phyloP scores from a whole-genome alignment of 176 grass and related monocot species.

The Otatea glauca region DNA sequence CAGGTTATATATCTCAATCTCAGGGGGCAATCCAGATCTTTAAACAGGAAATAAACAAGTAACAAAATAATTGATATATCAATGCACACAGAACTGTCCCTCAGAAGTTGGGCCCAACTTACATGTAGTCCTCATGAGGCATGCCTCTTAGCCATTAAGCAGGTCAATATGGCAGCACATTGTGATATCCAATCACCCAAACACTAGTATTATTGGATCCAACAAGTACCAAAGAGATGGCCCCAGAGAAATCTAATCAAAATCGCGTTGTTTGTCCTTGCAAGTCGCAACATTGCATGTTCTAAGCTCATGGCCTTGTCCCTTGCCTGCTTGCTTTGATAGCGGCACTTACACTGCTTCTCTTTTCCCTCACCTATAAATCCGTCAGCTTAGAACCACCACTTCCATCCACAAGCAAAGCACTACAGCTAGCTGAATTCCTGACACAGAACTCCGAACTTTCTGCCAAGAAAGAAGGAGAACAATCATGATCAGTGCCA shows the following conservation, averaged over 20 bases:
- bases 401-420: constrained; percentile 40
- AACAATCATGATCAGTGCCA: constrained; percentile 55
- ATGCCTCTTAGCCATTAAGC: background rate
- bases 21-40: background rate
- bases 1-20: background rate
- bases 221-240: constrained; percentile 25
- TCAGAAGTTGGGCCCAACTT: background rate
- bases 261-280: background rate
- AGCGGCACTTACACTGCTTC: background rate
- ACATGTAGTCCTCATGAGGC: background rate
- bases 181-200: constrained; percentile 8
- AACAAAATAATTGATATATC: constrained; percentile 1
- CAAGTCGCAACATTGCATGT: constrained; percentile 48
- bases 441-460: constrained; percentile 8
- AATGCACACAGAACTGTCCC: no score
- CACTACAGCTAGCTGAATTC: constrained; percentile 13
- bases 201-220: background rate
- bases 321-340: constrained; percentile 26
- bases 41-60: no score
- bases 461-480: constrained; percentile 17
- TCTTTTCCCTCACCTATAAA: constrained; percentile 35
- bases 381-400: background rate
- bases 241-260: constrained; percentile 14
- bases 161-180: constrained; percentile 22
- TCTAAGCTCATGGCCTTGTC: constrained; percentile 40